Evolutionary conservation across 148 eudicot genomes (phyloP).

Genomic region (Camellia sinensis): DNA sequence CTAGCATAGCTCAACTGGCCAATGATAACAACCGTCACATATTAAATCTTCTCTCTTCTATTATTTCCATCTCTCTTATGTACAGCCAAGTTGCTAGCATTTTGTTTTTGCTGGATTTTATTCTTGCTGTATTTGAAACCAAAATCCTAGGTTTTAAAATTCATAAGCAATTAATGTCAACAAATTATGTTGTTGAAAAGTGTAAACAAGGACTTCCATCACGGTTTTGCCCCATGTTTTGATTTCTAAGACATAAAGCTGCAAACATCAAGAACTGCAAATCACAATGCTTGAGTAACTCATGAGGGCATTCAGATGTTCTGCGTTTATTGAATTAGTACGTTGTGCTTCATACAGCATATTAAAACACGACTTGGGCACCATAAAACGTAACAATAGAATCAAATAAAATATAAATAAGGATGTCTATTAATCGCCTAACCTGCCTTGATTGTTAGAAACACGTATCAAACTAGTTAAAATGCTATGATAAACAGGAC

Average conservation of each 20-base stretch:
- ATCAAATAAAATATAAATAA: not conserved
- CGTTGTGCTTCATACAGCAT: not conserved
- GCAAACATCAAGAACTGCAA: not conserved
- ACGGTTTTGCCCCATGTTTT: not conserved
- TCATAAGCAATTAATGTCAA: not conserved
- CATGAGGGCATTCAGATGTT: not conserved
- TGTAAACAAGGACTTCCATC: not conserved
- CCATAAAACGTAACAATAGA: not conserved
- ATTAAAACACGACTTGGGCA: not conserved
- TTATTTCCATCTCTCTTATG: not conserved
- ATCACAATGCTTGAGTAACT: not conserved
- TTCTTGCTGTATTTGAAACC: not conserved
- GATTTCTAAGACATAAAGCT: not conserved
- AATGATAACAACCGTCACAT: not conserved
- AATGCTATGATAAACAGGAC: not conserved
- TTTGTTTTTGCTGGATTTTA: not conserved
- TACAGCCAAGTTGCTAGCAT: not conserved
- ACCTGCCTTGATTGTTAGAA: not conserved
- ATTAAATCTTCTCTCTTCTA: not conserved
- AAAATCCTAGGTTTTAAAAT: not conserved
- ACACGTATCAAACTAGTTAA: not conserved
- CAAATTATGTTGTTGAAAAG: not conserved
- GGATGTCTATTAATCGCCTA: not conserved
- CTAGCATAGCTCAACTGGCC: not conserved
- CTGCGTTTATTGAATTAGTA: not conserved